Base-by-base conservation (phyloP, 805 yeast genomes). In the Teunomyces lycoperdinae region DNA sequence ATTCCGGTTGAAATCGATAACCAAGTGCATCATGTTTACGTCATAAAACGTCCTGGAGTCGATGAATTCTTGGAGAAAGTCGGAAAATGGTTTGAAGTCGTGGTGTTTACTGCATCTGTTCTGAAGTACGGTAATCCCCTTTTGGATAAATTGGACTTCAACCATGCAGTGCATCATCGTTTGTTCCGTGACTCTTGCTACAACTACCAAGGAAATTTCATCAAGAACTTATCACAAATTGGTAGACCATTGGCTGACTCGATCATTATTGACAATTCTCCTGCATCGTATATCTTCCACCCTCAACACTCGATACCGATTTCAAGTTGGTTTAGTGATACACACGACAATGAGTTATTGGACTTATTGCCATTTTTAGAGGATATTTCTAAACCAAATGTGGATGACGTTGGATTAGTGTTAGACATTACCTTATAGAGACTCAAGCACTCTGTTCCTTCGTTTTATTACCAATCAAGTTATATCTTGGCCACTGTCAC, bases 301-400 rank as follows among this genome's bases (percentile, higher is more conserved):
- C 99, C 99, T 16, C 96, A 89, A 66, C 97, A 94, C 71, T 96
- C 98, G 7, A 86, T 94, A 27, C 99, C 99, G 20, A 88, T 94
- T 27, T 88, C 96, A 55, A 85, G 94, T 65, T 94, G 99, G 99
- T 94, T 94, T 75, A 88, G 96, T 56, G 99, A 94, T 69, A 83
- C 94, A 27, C 99, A 94, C 66, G 99, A 94, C 67, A 91, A 91
- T 64, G 99, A 94, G 74, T 76, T 94, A 58, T 68, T 88, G 52
- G 99, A 94, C 68, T 81, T 94, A 67, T 71, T 94, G 46, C 99
- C 98, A 10, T 83, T 94, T 50, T 75, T 94, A 56, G 89, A 89
- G 65, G 98, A 94, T 64, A 70, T 94, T 48, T 81, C 97, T 5
- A 70, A 77, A 53, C 63, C 75, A 9, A 76, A 76, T 41, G 97